These are phyloP conservation scores for Talaromyces trachyspermus DNA, from an alignment of 495 filamentous ascomycete genomes.

Conservation along the genomic window DNA sequence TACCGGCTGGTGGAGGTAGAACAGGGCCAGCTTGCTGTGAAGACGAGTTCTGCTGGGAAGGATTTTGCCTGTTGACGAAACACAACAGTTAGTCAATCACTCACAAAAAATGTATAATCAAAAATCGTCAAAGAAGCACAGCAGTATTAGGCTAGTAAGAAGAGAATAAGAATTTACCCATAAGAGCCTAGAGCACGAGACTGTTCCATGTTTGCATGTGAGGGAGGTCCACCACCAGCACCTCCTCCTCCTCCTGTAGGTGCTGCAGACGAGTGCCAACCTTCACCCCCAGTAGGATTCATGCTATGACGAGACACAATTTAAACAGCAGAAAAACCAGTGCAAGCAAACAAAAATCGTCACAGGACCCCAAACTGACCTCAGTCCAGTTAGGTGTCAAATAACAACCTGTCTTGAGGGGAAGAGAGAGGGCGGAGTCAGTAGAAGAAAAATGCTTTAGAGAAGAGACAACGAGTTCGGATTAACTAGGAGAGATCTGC, in stretches of 20 bases:
- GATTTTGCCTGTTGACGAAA: constrained; percentile 33
- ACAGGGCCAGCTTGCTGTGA: constrained; percentile 42
- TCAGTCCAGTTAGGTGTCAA: too few species aligned
- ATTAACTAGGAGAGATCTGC: constrained; percentile 6
- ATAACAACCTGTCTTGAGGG: too few species aligned
- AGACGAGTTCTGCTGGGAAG: constrained; percentile 38
- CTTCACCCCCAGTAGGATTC: constrained; percentile 41
- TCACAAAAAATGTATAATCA: not conserved
- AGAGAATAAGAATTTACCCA: constrained; percentile 22
- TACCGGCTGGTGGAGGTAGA: constrained; percentile 43
- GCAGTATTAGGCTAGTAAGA: not conserved
- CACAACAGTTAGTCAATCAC: not conserved
- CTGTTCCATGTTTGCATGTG: constrained; percentile 40
- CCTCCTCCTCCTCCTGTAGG: too few species aligned
- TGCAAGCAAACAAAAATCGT: not conserved
- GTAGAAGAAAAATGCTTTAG: not conserved
- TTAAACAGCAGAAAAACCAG: not conserved
- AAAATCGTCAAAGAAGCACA: not conserved
- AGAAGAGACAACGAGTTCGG: not conserved
- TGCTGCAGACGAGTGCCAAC: constrained; percentile 37
- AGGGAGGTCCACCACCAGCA: constrained; percentile 37
- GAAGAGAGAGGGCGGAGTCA: not conserved
- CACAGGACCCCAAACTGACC: not conserved
- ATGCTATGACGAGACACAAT: constrained; percentile 22
- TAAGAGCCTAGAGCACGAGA: constrained; percentile 40